Percentiles rank a stretch among this genome's conserved stretches.
phyloP scores from a whole-genome alignment of 176 grass and related monocot species.

The Puccinellia tenuiflora region DNA sequence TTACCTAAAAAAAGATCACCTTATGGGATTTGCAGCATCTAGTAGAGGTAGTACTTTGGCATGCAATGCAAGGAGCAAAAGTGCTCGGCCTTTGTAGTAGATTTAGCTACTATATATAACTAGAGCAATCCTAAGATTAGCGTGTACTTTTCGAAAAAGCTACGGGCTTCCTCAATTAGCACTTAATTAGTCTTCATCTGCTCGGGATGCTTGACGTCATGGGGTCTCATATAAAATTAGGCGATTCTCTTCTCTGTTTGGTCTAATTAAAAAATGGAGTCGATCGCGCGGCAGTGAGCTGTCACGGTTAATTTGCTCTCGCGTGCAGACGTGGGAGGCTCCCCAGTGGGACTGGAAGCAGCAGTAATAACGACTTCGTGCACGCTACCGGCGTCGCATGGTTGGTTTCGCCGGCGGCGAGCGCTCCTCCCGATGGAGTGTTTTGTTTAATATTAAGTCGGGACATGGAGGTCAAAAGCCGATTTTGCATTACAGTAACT shows the following conservation, averaged over 20 bases:
- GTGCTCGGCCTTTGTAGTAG: neutral
- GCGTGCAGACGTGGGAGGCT: neutral
- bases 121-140: neutral
- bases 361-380: neutral
- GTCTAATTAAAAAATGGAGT: conserved; percentile 15
- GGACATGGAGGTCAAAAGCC: neutral
- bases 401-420: neutral
- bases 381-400: neutral
- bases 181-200: no score
- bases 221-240: neutral
- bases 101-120: no score
- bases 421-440: neutral
- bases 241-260: no score
- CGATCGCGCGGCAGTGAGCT: conserved; percentile 21
- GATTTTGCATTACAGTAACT: neutral
- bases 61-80: neutral
- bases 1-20: neutral
- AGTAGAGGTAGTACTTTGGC: neutral
- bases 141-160: neutral
- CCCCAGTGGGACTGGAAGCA: no score
- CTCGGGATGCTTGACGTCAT: neutral
- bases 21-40: neutral
- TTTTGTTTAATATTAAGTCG: neutral
- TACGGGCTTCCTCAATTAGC: neutral
- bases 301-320: conserved; percentile 18